Base-by-base conservation (phyloP, 1,139 yeast genomes). In the Starmera stellimalicola region DNA sequence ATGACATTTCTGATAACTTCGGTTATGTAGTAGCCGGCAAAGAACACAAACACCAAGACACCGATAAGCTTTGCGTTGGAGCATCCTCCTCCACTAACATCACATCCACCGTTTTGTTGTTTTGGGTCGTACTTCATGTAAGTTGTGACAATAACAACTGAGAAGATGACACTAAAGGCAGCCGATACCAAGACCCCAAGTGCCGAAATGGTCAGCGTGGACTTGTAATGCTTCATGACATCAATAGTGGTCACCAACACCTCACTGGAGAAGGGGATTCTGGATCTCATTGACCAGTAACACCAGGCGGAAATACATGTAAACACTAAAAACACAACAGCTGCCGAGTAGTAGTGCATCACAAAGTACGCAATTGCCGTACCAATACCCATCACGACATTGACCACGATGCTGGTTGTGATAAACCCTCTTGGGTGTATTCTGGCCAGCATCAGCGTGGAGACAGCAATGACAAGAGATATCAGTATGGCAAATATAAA, bases 1-100 rank as follows among this genome's bases (percentile, higher is more conserved):
- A 87, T 77, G n/a, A 83, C 71, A 49, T 82, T 85, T 59, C 77
- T 77, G 42, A 84, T 66, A 18, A 87, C 94, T 55, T 87, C 96
- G 9, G 93, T 68, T 40, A 85, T 80, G 56, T 79, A 83, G 52
- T 73, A 85, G 11, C 94, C 95, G 6, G 94, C 85, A 58, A 85
- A 84, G 45, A 87, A 78, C 11, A 82, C 76, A 53, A 73, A 78
- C 24, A 87, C 60, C 30, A 73, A 46, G 16, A 71, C 44, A 18
- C 94, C 94, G 42, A 81, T 69, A 41, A 84, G 63, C 48, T 72
- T 82, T 2, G 77, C 65, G 30, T 71, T 68, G 9, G 83, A 72
- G 53, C 95, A 81, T 16, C 68, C 45, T 7, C 88, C 91, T 18
- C 83, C 83, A 18, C 69, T 63, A 8, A 63, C 65, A 16, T 52